Percentiles rank a stretch among this genome's conserved stretches.
These are phyloP conservation scores for Camelina laxa DNA, from an alignment of 345 rosid genomes.

Conservation along the genomic window DNA sequence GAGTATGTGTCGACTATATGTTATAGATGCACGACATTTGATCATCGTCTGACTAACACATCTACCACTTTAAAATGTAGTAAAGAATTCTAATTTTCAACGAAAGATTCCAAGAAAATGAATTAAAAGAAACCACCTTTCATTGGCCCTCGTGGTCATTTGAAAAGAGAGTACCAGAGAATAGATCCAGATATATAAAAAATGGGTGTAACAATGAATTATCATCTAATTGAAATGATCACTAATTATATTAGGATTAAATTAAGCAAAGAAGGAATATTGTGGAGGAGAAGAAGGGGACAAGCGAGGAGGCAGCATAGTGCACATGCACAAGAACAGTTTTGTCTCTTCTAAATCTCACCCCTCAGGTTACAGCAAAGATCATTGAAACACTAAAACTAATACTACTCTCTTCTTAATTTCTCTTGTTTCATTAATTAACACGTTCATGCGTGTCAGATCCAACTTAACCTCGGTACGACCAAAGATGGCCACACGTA, in stretches of 20 bases:
- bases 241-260: conserved; percentile 13
- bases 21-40: conserved; percentile 7
- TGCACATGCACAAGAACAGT: conserved; percentile 61
- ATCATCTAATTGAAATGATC: background rate
- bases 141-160: conserved; percentile 29
- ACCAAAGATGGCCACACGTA: conserved; percentile 17
- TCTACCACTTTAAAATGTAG: background rate
- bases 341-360: conserved; percentile 48
- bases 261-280: conserved; percentile 30
- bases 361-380: conserved; percentile 27
- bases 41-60: conserved; percentile 24
- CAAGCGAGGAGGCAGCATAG: conserved; percentile 35
- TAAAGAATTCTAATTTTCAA: background rate
- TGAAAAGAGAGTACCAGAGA: conserved; percentile 19
- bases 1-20: background rate
- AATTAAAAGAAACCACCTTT: conserved; percentile 7
- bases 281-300: conserved; percentile 31
- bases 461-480: conserved; percentile 32
- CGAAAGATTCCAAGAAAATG: conserved; percentile 9
- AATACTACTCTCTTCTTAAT: conserved; percentile 18
- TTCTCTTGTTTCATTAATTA: conserved; percentile 30
- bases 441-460: conserved; percentile 39
- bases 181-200: conserved; percentile 28
- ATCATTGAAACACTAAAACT: conserved; percentile 43
- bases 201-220: background rate